Base-by-base conservation (phyloP, 2,329 filamentous ascomycete genomes). In the Blastomyces silverae region DNA sequence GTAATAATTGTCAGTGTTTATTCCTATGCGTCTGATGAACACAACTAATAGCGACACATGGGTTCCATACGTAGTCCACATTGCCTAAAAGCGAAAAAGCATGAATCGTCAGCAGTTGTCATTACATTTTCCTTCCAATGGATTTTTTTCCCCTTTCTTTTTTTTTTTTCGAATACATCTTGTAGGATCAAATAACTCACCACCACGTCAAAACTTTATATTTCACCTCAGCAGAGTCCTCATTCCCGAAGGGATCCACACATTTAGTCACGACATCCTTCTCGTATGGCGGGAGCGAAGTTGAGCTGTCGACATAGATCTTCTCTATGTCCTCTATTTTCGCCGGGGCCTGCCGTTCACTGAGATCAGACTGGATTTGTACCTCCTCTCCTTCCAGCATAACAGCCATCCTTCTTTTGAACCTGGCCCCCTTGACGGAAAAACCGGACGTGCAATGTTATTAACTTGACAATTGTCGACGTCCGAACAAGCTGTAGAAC, bases 141-240 rank as follows among this genome's bases (percentile, higher is more conserved):
- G 6, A 34, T 7, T 34, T 34, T 4, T 34, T 34, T 34, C 6
- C 6, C 31, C 31, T 34, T 34, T 34, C 6, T 34, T 7, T 34
- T 7, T 7, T 5, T 34, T 34, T 7, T 7, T 34, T 31, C 28
- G 28, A 31, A 31, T 31, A n/a, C 28, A 31, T 31, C 28, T 31
- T 31, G 2, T 31, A 39, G n/a, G 37, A 56, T 55, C 13, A 6
- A 17, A 74, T 73, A 67, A 44, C 42, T 44, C 73, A 76, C 76
- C 76, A 79, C 82, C 82, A 84, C 64, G 75, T 75, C 75, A 82
- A 76, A 0, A 79, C 80, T 68, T 80, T 80, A 71, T 83, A 84
- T 66, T 84, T 79, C 64, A 83, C 78, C 64, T 80, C 78, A 5
- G 76, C 73, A 48, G 70, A 69, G 48, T 74, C 73, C 66, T 79